Conservation (phyloP, 495 filamentous ascomycete species). For the Podospora australis region DNA sequence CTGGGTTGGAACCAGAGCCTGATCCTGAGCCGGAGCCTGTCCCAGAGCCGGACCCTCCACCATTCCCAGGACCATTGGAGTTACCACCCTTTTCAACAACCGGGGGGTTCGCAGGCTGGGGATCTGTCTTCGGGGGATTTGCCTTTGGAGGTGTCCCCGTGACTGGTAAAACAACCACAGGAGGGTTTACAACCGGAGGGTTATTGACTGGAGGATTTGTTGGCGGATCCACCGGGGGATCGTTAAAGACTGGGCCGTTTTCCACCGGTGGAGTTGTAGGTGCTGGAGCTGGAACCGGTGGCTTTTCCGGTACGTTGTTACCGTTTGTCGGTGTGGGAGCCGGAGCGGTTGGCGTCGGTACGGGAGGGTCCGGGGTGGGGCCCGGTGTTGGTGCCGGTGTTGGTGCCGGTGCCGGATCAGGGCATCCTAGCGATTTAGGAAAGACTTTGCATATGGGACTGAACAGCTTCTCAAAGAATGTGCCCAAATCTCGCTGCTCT, state of each 20-base stretch:
- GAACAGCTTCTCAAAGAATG: background rate
- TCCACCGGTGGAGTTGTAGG: background rate
- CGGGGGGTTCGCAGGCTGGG: background rate
- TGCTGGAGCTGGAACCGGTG: background rate
- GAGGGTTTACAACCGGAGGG: background rate
- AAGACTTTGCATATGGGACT: conserved; percentile 7
- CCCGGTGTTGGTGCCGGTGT: conserved; percentile 5
- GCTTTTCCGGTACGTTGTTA: background rate
- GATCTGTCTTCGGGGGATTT: background rate
- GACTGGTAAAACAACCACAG: too few species aligned
- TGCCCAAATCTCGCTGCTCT: conserved; percentile 1
- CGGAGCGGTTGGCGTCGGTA: background rate
- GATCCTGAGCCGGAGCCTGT: conserved; percentile 2
- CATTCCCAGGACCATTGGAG: background rate
- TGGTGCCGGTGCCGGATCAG: background rate
- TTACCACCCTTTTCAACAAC: background rate
- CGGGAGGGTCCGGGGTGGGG: background rate
- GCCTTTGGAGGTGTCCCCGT: background rate
- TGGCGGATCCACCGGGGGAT: background rate
- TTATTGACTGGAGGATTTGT: background rate
- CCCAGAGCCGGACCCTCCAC: conserved; percentile 1
- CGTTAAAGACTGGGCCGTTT: too few species aligned
- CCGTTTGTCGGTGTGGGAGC: background rate
- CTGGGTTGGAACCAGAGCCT: conserved; percentile 4
- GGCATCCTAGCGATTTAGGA: conserved; percentile 5